Conservation (phyloP, 2,329 filamentous ascomycete genomes). For the Bipolaris sorokiniana region DNA sequence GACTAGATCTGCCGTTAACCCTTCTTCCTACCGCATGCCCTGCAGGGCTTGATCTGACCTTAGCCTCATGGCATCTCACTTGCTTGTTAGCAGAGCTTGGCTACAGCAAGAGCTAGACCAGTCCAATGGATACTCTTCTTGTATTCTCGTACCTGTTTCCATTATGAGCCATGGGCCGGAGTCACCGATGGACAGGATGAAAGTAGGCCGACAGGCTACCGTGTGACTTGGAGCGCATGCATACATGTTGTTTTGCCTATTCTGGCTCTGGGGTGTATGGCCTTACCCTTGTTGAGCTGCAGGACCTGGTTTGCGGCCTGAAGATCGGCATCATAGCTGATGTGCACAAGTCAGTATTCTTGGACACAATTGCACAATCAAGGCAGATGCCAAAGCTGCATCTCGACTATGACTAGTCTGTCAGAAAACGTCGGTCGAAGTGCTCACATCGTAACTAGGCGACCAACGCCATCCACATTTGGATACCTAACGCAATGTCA, state of each 20-base stretch:
- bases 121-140: conserved; percentile 5
- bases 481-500: background rate
- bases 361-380: background rate
- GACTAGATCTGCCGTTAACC: conserved; percentile 14
- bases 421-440: conserved; percentile 2
- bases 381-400: conserved; percentile 1
- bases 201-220: conserved; percentile 5
- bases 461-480: conserved; percentile 3
- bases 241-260: conserved; percentile 12
- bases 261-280: conserved; percentile 5
- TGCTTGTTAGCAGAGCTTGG: conserved; percentile 10
- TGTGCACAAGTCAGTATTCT: background rate
- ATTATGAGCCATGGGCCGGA: conserved; percentile 7
- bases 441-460: background rate
- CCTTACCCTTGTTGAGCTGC: conserved; percentile 11
- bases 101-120: conserved; percentile 21
- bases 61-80: conserved; percentile 12
- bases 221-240: conserved; percentile 17
- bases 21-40: conserved; percentile 24
- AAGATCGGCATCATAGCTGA: conserved; percentile 3
- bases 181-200: conserved; percentile 10
- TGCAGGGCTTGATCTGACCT: conserved; percentile 14
- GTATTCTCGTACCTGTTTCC: conserved; percentile 9
- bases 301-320: conserved; percentile 7
- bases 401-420: background rate